Conservation (phyloP, 257 asterid genomes). For the Rauvolfia tetraphylla region DNA sequence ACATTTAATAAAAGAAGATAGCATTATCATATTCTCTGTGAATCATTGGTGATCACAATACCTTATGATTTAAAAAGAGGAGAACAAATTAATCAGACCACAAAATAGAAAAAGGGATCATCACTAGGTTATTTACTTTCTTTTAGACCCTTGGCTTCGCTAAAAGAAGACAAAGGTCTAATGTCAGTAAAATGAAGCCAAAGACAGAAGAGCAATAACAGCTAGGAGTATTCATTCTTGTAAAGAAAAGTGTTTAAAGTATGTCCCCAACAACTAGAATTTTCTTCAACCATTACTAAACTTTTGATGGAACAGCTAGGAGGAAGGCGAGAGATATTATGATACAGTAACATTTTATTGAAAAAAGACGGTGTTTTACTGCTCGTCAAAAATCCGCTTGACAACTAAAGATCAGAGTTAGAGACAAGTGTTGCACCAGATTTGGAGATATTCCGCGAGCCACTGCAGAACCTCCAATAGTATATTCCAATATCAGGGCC, state of each 20-base stretch:
- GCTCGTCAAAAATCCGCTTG: background rate
- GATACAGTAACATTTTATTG: background rate
- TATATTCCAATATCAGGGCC: slow-evolving; percentile 92
- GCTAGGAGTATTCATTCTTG: background rate
- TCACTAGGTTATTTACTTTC: background rate
- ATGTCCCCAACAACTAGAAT: background rate
- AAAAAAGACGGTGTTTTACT: background rate
- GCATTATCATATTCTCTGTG: background rate
- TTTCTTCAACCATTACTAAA: background rate
- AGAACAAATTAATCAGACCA: background rate
- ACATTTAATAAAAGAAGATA: background rate
- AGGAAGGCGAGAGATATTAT: background rate
- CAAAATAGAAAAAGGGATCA: background rate
- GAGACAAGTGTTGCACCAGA: slow-evolving; percentile 48
- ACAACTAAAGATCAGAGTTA: background rate
- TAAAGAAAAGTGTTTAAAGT: background rate
- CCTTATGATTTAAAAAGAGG: background rate
- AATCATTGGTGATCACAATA: background rate
- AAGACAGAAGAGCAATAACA: background rate
- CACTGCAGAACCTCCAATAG: slow-evolving; percentile 98
- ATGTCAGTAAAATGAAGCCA: background rate
- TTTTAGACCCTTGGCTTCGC: background rate
- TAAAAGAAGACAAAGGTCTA: background rate
- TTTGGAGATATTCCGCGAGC: slow-evolving; percentile 99
- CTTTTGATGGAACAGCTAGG: background rate